Conservation (phyloP, 805 yeast species). For the Barnettozyma pratensis region DNA sequence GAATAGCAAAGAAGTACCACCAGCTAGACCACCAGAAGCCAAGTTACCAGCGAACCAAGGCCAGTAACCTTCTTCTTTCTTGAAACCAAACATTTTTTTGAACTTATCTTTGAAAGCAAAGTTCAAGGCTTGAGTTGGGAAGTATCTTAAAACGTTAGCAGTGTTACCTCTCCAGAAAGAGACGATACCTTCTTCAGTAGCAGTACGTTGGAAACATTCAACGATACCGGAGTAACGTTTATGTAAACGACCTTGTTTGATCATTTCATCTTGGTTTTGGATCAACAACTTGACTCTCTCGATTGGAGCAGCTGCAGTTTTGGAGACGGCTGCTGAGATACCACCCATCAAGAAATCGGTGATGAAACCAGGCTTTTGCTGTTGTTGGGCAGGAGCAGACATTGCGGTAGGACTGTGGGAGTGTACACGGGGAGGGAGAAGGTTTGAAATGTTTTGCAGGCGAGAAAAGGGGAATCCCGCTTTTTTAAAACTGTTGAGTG, state of each 20-base stretch:
- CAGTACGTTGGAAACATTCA: slow-evolving; percentile 94
- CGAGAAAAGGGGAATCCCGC: no score
- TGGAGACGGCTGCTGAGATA: slow-evolving; percentile 97
- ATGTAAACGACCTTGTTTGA: slow-evolving; percentile 94
- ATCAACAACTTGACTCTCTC: slow-evolving; percentile 95
- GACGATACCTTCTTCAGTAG: slow-evolving; percentile 85
- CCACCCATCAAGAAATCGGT: slow-evolving; percentile 93
- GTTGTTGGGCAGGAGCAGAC: neutral
- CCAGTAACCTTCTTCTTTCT: slow-evolving; percentile 92
- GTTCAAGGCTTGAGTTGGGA: slow-evolving; percentile 99
- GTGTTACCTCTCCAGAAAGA: slow-evolving; percentile 99
- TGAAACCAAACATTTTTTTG: slow-evolving; percentile 94
- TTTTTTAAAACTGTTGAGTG: no score
- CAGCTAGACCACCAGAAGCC: slow-evolving; percentile 98
- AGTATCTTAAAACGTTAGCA: slow-evolving; percentile 96
- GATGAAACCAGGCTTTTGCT: slow-evolving; percentile 29
- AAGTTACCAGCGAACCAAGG: slow-evolving; percentile 96
- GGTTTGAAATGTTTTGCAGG: no score
- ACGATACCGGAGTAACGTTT: slow-evolving; percentile 81
- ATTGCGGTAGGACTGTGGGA: neutral
- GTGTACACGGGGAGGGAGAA: no score
- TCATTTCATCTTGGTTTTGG: slow-evolving; percentile 98
- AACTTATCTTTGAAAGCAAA: slow-evolving; percentile 98
- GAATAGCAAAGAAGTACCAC: slow-evolving; percentile 90
- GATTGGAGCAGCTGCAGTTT: slow-evolving; percentile 97